phyloP scores from a whole-genome alignment of 805 yeast genomes.

The Yamadazyma sp. region DNA sequence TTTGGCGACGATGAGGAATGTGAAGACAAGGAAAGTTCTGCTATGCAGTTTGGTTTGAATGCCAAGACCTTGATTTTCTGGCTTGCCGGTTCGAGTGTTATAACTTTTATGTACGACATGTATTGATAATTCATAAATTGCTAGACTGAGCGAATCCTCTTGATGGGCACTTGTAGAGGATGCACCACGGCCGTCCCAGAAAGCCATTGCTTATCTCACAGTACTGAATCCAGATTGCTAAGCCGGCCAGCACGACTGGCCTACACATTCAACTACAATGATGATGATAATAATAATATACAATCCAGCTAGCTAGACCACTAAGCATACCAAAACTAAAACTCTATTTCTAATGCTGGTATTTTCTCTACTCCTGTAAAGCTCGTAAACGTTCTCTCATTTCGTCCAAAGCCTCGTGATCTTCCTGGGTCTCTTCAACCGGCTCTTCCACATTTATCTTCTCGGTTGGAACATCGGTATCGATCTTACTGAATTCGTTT shows the following conservation, averaged over 20 bases:
- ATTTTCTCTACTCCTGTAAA: conserved; percentile 47
- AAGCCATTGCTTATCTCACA: too few species aligned
- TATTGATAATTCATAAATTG: neutral
- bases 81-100: conserved; percentile 2
- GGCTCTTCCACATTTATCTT: conserved; percentile 20
- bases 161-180: too few species aligned
- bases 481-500: conserved; percentile 38
- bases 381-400: conserved; percentile 91
- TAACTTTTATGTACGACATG: neutral
- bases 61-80: conserved; percentile 3
- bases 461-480: conserved; percentile 31
- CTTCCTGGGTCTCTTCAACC: conserved; percentile 36
- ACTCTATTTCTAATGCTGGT: too few species aligned
- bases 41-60: neutral
- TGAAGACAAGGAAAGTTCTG: conserved; percentile 1
- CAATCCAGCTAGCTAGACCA: too few species aligned
- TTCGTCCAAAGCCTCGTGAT: conserved; percentile 70
- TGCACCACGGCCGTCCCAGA: too few species aligned
- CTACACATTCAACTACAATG: too few species aligned
- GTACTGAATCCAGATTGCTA: too few species aligned
- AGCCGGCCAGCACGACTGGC: neutral
- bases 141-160: too few species aligned
- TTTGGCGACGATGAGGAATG: conserved; percentile 5
- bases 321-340: too few species aligned
- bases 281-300: too few species aligned